Evolutionary conservation across 257 asterid genomes (phyloP), one percentile per base, ranked within the genome.

Genomic region (Thymus mandschuricus): DNA sequence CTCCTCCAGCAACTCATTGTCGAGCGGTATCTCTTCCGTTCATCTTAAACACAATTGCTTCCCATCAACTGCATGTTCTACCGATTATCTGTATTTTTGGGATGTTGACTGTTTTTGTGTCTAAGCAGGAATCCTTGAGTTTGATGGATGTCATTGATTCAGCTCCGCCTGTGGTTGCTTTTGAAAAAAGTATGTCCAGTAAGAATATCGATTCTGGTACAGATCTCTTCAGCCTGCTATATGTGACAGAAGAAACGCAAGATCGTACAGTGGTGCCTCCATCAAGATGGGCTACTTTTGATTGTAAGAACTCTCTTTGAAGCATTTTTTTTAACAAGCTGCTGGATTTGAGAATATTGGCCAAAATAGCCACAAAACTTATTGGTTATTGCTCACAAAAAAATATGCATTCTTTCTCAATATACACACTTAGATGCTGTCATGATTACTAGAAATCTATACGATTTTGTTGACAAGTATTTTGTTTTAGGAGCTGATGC

Each of bases 221-320:
- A 12, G 97, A 94, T 84, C 96, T 91, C 74, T 91, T 91, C 81
- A 84, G 90, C 69, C 84, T 91, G 66, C 96, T 89, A 56, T 88
- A 89, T 62, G 81, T 74, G 56, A 70, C 95, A 7, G 91, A 91
- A 43, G 74, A 75, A 31, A 79, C 83, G 52, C 92, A 83, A 67
- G 92, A 88, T 45, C 92, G 93, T 10, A 58, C 83, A 3, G 84
- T 94, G 56, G 99, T 89, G 55, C 97, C 96, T 80, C 96, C 96
- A 40, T 87, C 96, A 29, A 91, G 92, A 60, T 94, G 98, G 98
- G 97, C 98, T 51, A 89, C 98, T 41, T 94, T 94, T 58, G 97
- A 91, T 63, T 92, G 98, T 92, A 86, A 85, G 97, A 58, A 38
- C 38, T 33, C n/a, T n/a, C n/a, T n/a, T n/a, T n/a, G n/a, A n/a